Percentiles rank a stretch among this genome's conserved stretches.
These are phyloP conservation scores for Trifolium dubium DNA, from an alignment of 306 rosid species.

Conservation along the genomic window DNA sequence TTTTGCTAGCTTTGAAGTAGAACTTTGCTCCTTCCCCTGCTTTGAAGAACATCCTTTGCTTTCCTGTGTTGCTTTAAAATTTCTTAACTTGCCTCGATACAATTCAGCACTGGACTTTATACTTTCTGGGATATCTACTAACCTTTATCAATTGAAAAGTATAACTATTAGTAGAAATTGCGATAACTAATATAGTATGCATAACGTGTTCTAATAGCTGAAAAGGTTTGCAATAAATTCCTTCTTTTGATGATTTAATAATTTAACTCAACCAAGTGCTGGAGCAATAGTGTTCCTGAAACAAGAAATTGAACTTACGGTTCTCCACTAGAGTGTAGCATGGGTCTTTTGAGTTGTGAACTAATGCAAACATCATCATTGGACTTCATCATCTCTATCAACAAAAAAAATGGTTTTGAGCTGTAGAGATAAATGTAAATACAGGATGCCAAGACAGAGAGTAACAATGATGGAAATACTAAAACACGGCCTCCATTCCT, in stretches of 20 bases:
- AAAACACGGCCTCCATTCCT: too few species aligned
- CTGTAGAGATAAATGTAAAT: not conserved
- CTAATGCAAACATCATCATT: slow-evolving; percentile 75
- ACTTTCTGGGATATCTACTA: not conserved
- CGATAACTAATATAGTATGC: not conserved
- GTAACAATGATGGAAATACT: not conserved
- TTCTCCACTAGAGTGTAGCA: slow-evolving; percentile 71
- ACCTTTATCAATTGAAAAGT: slow-evolving; percentile 11
- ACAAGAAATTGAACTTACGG: slow-evolving; percentile 55
- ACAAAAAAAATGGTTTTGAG: slow-evolving; percentile 12
- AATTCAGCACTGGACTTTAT: not conserved
- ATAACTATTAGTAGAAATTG: not conserved
- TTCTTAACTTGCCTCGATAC: slow-evolving; percentile 1
- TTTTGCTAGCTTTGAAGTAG: slow-evolving; percentile 9
- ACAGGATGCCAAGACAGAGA: not conserved
- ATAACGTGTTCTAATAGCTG: not conserved
- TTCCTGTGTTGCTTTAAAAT: not conserved
- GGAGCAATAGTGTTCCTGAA: slow-evolving; percentile 2
- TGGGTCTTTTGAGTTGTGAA: slow-evolving; percentile 81
- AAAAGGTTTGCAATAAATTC: slow-evolving; percentile 1
- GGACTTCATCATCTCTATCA: slow-evolving; percentile 77
- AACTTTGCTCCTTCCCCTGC: slow-evolving; percentile 8
- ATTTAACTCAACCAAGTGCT: not conserved
- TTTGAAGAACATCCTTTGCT: not conserved
- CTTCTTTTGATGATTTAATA: not conserved